A percentile compares a stretch with the other conserved stretches of the same genome.
These are phyloP conservation scores for Rozella allomycis DNA, from an alignment of 371 early-diverging fungal genomes.

Conservation along the genomic window DNA sequence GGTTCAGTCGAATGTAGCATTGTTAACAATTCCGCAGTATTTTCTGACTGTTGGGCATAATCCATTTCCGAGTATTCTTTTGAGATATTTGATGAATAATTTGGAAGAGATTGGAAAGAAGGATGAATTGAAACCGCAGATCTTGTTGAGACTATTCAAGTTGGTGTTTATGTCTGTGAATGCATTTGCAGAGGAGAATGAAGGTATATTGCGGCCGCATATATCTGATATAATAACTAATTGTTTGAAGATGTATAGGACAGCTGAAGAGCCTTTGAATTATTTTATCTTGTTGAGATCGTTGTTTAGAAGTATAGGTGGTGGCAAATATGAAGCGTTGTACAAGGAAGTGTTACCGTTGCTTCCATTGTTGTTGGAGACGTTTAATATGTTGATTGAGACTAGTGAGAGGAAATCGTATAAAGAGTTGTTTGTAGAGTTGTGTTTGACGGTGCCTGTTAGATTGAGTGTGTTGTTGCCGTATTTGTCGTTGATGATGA, in stretches of 20 bases:
- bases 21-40: constrained; percentile 67
- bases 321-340: constrained; percentile 46
- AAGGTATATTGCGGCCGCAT: constrained; percentile 69
- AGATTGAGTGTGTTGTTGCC: constrained; percentile 84
- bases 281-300: constrained; percentile 75
- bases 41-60: constrained; percentile 48
- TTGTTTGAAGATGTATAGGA: constrained; percentile 57
- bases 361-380: constrained; percentile 67
- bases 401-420: constrained; percentile 57
- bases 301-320: constrained; percentile 73
- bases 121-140: constrained; percentile 45
- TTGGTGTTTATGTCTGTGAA: constrained; percentile 81
- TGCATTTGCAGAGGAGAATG: constrained; percentile 74
- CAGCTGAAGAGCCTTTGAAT: constrained; percentile 62
- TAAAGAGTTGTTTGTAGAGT: constrained; percentile 48
- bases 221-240: constrained; percentile 65
- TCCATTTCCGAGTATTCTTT: constrained; percentile 50
- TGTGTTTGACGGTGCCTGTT: constrained; percentile 90
- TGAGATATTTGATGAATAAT: constrained; percentile 53
- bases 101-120: constrained; percentile 59
- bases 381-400: constrained; percentile 56
- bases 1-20: constrained; percentile 49
- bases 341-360: constrained; percentile 81
- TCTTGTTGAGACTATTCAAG: constrained; percentile 75
- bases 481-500: constrained; percentile 80